Percentiles rank a stretch among this genome's conserved stretches.
Evolutionary conservation across 768 basidiomycete genomes (phyloP).

Genomic region (Leccinellum rugosiceps): DNA sequence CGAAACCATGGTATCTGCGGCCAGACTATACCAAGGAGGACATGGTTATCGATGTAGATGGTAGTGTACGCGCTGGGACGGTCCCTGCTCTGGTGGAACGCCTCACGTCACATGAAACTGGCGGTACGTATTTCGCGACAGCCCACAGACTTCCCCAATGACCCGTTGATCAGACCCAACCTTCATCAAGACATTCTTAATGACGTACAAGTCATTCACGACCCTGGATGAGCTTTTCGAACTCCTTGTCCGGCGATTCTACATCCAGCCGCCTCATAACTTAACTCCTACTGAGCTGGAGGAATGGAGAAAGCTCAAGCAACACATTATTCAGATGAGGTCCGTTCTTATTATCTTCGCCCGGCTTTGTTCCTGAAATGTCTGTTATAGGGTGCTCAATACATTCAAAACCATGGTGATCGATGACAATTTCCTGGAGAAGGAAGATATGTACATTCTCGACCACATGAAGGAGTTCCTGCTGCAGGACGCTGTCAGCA

Average conservation of each 20-base stretch:
- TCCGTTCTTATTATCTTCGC: constrained; percentile 35
- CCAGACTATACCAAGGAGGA: constrained; percentile 77
- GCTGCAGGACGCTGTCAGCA: constrained; percentile 58
- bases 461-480: constrained; percentile 81
- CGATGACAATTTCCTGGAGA: constrained; percentile 80
- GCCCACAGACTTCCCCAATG: background rate
- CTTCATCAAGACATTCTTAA: constrained; percentile 86
- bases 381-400: constrained; percentile 65
- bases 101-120: constrained; percentile 86
- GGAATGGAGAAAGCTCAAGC: constrained; percentile 85
- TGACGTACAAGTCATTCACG: constrained; percentile 96
- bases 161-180: constrained; percentile 52
- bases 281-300: constrained; percentile 58
- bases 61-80: constrained; percentile 82
- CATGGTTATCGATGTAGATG: constrained; percentile 82
- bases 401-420: constrained; percentile 86
- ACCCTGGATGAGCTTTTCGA: constrained; percentile 80
- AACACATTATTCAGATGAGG: constrained; percentile 85
- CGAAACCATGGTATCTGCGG: constrained; percentile 80
- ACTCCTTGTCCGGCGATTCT: constrained; percentile 75
- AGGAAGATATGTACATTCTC: constrained; percentile 80
- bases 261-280: constrained; percentile 68
- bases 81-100: constrained; percentile 83
- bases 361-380: constrained; percentile 1
- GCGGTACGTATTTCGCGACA: constrained; percentile 50